Conservation (phyloP, 768 basidiomycete genomes). For the Holtermanniella nyarrowii region DNA sequence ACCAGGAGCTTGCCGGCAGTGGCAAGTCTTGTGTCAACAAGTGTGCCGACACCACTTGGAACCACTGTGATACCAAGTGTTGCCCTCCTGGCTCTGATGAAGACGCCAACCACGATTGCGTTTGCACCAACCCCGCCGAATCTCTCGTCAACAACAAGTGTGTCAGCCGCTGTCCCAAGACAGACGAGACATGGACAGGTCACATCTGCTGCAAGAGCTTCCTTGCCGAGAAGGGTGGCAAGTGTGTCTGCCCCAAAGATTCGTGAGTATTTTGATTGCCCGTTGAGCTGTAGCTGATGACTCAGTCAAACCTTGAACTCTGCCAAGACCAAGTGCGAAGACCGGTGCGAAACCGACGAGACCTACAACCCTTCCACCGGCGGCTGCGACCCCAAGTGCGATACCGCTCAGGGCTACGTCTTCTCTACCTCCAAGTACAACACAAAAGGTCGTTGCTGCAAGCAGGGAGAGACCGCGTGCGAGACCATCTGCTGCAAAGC, state of each 20-base stretch:
- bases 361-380: conserved; percentile 13
- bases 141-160: background rate
- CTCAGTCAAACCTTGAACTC: no score
- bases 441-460: conserved; percentile 17
- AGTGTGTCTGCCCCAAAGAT: background rate
- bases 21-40: conserved; percentile 4
- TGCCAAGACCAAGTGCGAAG: conserved; percentile 2
- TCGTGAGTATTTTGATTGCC: background rate
- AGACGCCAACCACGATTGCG: conserved; percentile 3
- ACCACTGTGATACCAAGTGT: conserved; percentile 8
- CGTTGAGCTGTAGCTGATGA: no score
- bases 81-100: conserved; percentile 13
- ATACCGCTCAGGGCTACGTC: conserved; percentile 11
- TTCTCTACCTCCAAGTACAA: conserved; percentile 14
- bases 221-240: background rate
- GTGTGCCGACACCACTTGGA: conserved; percentile 4
- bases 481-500: conserved; percentile 22
- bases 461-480: conserved; percentile 9
- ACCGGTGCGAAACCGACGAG: conserved; percentile 1
- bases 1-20: background rate
- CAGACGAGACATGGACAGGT: conserved; percentile 2
- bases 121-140: background rate
- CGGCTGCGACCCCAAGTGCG: conserved; percentile 18
- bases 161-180: background rate
- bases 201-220: conserved; percentile 6